Percentiles rank a stretch among this genome's conserved stretches.
Conservation (phyloP, 2,329 filamentous ascomycete genomes). For the Madurella fahalii region DNA sequence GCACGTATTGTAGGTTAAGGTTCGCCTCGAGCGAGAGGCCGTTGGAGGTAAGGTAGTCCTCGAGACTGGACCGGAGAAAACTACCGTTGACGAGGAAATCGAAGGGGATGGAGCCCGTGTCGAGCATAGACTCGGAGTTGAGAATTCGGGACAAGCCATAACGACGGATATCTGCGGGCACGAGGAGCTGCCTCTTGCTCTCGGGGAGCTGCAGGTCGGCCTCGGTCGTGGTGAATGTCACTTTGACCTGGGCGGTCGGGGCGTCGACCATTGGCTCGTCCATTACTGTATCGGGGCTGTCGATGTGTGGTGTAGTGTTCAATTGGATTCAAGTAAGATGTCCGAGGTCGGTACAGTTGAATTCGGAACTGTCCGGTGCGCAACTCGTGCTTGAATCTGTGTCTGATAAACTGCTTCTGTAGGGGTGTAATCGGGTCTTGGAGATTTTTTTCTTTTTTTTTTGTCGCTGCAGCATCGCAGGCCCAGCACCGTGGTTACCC, state of each 20-base stretch:
- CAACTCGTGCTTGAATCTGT: neutral
- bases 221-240: constrained; percentile 63
- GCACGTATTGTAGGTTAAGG: constrained; percentile 86
- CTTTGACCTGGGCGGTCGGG: constrained; percentile 54
- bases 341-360: neutral
- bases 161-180: constrained; percentile 63
- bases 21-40: constrained; percentile 87
- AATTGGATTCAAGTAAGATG: neutral
- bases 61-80: constrained; percentile 82
- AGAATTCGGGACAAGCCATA: constrained; percentile 68
- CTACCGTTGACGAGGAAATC: constrained; percentile 95
- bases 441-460: constrained; percentile 19
- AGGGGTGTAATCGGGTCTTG: constrained; percentile 15
- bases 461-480: constrained; percentile 14
- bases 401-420: neutral
- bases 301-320: neutral
- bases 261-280: constrained; percentile 27
- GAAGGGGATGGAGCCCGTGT: constrained; percentile 69
- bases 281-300: constrained; percentile 23
- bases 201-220: constrained; percentile 60
- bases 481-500: constrained; percentile 11
- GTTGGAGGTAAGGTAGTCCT: constrained; percentile 81
- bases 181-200: constrained; percentile 57
- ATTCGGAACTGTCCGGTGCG: neutral
- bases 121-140: constrained; percentile 69